Evolutionary conservation across 1,139 yeast species (phyloP).

Genomic region (Lodderomyces jiufengensis): DNA sequence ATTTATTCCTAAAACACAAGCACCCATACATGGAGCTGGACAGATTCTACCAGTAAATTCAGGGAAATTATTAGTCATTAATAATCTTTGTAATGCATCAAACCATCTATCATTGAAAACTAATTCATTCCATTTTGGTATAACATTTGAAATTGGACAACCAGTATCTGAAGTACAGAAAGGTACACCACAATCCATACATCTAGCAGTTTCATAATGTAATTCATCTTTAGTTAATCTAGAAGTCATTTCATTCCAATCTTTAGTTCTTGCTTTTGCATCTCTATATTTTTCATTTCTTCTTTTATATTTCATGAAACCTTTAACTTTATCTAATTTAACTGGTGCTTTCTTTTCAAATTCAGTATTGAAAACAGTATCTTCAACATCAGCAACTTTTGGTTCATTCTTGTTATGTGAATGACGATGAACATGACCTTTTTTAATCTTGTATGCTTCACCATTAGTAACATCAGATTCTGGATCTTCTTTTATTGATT

Average conservation of each 20-base stretch:
- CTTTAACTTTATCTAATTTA: slow-evolving; percentile 77
- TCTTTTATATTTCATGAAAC: slow-evolving; percentile 91
- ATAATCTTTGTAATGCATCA: slow-evolving; percentile 85
- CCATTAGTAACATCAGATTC: slow-evolving; percentile 88
- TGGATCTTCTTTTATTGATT: slow-evolving; percentile 72
- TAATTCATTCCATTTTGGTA: slow-evolving; percentile 97
- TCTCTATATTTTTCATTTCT: slow-evolving; percentile 84
- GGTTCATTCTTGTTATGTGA: slow-evolving; percentile 58
- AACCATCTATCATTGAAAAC: slow-evolving; percentile 95
- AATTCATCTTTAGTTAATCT: slow-evolving; percentile 84
- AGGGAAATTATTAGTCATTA: slow-evolving; percentile 98
- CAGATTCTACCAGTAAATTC: slow-evolving; percentile 98
- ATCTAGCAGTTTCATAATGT: slow-evolving; percentile 91
- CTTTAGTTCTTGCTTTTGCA: slow-evolving; percentile 71
- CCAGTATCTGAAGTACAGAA: slow-evolving; percentile 98
- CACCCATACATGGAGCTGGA: slow-evolving; percentile 99
- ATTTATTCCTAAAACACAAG: slow-evolving; percentile 92
- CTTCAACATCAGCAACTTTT: slow-evolving; percentile 84
- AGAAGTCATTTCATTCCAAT: slow-evolving; percentile 88
- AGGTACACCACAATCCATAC: slow-evolving; percentile 99
- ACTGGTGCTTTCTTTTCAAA: slow-evolving; percentile 60
- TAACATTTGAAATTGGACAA: slow-evolving; percentile 94
- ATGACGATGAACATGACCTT: slow-evolving; percentile 37
- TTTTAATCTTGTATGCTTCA: slow-evolving; percentile 57
- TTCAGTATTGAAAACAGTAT: slow-evolving; percentile 68